Percentiles rank a stretch among this genome's conserved stretches.
Evolutionary conservation across 441 rosid genomes (phyloP).

Genomic region (Isatis lusitanica): DNA sequence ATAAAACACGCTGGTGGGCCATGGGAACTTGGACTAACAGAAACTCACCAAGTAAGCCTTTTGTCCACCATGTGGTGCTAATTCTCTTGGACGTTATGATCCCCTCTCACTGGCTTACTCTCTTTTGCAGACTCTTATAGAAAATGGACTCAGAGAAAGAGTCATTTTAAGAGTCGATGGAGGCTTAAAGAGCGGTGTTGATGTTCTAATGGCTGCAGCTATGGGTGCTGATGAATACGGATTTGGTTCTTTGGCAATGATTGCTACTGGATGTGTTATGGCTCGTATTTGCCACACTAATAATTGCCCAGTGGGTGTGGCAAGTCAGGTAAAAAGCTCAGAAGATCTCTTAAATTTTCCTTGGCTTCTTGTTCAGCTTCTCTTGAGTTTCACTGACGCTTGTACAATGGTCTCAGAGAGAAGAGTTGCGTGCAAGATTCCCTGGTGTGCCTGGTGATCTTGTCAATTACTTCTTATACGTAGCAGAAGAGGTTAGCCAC

Average conservation of each 20-base stretch:
- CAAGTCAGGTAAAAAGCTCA: slow-evolving; percentile 78
- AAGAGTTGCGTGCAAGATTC: slow-evolving; percentile 96
- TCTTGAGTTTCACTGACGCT: slow-evolving; percentile 4
- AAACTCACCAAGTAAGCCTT: slow-evolving; percentile 80
- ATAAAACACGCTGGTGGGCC: slow-evolving; percentile 99
- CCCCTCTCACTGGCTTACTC: background rate
- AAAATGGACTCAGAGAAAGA: slow-evolving; percentile 95
- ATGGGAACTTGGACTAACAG: slow-evolving; percentile 97
- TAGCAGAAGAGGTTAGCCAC: slow-evolving; percentile 91
- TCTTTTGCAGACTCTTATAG: slow-evolving; percentile 76
- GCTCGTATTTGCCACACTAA: slow-evolving; percentile 99
- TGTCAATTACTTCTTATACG: slow-evolving; percentile 89
- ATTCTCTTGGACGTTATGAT: background rate
- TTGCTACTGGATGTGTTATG: slow-evolving; percentile 99
- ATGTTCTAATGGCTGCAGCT: slow-evolving; percentile 96
- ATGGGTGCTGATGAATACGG: slow-evolving; percentile 99
- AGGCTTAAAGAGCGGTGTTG: slow-evolving; percentile 94
- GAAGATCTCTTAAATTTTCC: slow-evolving; percentile 3
- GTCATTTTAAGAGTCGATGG: slow-evolving; percentile 97
- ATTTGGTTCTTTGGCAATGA: slow-evolving; percentile 98
- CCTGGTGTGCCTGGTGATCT: slow-evolving; percentile 99
- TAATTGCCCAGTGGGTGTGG: slow-evolving; percentile 98
- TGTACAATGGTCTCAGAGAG: slow-evolving; percentile 57
- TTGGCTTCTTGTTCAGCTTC: slow-evolving; percentile 14
- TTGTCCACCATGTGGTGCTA: slow-evolving; percentile 22